Base-by-base conservation (phyloP, 2,329 filamentous ascomycete genomes). In the Diaporthe sp. region DNA sequence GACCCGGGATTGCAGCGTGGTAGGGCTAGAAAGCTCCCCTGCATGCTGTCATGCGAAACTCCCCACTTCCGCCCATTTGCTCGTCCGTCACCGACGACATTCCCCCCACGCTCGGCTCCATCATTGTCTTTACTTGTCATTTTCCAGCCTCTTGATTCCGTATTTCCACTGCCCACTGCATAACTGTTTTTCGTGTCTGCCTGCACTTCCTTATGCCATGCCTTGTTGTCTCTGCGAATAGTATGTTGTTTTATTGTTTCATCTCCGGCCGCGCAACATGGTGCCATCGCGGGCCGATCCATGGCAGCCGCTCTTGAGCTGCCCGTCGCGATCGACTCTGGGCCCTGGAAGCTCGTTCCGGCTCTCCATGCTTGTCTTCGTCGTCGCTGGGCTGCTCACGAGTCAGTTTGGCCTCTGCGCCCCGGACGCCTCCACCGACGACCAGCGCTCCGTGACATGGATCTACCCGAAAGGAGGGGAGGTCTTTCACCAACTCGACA, bases 401-500 rank as follows among this genome's bases (percentile, higher is more conserved):
- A 39, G 44, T 55, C 65, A 55, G 46, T 15, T 19, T 13, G 34
- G 34, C 1, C 34, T 55, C 6, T 72, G 57, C 51, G 58, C 71
- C 51, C 22, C 71, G 17, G 71, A 61, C 17, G n/a, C 28, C 7
- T 46, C 70, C 53, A 60, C 28, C 37, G 70, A 53, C n/a, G 39
- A 39, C n/a, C 57, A 51, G 31, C 19, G 39, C 13, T 28, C 31
- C 37, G 60, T 73, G 9, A 70, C 46, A 34, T 73, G 58, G 60
- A 44, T 57, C 19, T 73, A 44, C n/a, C 72, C 72, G 7, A 25
- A 25, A 25, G 72, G 72, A 15, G 72, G 49, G 8, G 72, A 73
- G 72, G 22, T 70, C 57, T 73, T 73, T 31, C 61, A 57, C 46
- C n/a, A 44, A 19, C 62, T 70, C 19, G 72, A 73, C 46, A 73